phyloP scores from a whole-genome alignment of 2,329 filamentous ascomycete species.

The Neocatenulostroma microsporum region DNA sequence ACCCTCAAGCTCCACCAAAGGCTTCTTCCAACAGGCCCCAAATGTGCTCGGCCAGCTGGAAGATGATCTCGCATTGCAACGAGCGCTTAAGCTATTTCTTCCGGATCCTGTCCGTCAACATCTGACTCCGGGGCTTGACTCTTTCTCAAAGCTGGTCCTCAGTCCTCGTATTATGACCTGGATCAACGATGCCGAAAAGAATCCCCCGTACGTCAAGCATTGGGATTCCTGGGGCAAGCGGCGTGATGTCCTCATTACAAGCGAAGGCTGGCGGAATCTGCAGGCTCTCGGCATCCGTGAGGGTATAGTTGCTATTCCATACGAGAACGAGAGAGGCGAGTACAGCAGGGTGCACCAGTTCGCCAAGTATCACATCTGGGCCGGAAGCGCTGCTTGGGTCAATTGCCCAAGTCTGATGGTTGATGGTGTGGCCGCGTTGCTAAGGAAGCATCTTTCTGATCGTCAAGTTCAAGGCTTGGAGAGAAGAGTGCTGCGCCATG shows the following conservation, averaged over 20 bases:
- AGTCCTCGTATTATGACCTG: constrained; percentile 47
- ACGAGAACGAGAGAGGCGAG: constrained; percentile 45
- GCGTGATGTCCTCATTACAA: constrained; percentile 53
- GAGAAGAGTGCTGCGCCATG: constrained; percentile 17
- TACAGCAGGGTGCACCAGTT: constrained; percentile 55
- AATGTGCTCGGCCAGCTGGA: constrained; percentile 6
- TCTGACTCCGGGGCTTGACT: constrained; percentile 7
- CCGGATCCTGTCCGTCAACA: constrained; percentile 23
- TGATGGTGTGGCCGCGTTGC: constrained; percentile 51
- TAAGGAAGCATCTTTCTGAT: constrained; percentile 9
- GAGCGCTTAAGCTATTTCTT: constrained; percentile 33
- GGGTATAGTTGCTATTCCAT: constrained; percentile 54
- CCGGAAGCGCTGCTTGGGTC: constrained; percentile 51
- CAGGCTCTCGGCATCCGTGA: constrained; percentile 52
- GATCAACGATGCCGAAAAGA: constrained; percentile 57
- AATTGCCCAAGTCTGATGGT: constrained; percentile 62
- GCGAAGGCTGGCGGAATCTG: constrained; percentile 59
- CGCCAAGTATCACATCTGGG: constrained; percentile 52
- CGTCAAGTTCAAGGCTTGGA: background rate
- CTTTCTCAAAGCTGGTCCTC: constrained; percentile 47
- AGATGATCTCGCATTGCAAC: constrained; percentile 11
- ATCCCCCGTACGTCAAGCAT: constrained; percentile 54
- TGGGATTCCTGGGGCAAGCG: constrained; percentile 56
- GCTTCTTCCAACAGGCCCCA: constrained; percentile 14
- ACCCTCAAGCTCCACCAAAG: constrained; percentile 10